Evolutionary conservation across 2,329 filamentous ascomycete genomes (phyloP).

Genomic region (Colletotrichum sp.): DNA sequence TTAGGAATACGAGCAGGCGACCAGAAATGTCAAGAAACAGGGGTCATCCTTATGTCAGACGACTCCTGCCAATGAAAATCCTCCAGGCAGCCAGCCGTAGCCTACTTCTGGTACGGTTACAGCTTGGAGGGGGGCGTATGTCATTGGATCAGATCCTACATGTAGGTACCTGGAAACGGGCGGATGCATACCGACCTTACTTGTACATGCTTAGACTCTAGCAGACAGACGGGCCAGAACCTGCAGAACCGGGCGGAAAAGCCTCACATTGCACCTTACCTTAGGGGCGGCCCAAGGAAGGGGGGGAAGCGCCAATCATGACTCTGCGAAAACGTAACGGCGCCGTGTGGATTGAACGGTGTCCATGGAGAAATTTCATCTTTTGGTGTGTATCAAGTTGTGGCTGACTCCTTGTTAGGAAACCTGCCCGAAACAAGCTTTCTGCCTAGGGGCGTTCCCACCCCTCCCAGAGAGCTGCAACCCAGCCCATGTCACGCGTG

Average conservation of each 20-base stretch:
- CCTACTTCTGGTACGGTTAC: background rate
- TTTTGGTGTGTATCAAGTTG: background rate
- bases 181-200: background rate
- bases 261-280: background rate
- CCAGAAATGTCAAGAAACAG: background rate
- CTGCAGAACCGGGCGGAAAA: background rate
- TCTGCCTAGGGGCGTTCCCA: background rate
- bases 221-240: background rate
- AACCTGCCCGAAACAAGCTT: background rate
- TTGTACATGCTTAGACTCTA: background rate
- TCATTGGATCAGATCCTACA: background rate
- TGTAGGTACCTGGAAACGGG: background rate
- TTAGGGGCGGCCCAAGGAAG: background rate
- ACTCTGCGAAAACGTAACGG: background rate
- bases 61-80: background rate
- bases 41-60: background rate
- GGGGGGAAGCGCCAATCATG: background rate
- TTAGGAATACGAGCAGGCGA: conserved; percentile 5
- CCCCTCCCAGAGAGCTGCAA: background rate
- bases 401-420: background rate
- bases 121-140: background rate
- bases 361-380: background rate
- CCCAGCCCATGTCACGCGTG: background rate
- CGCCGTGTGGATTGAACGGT: background rate
- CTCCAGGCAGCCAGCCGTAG: background rate